Percentiles rank a stretch among this genome's conserved stretches.
These are phyloP conservation scores for Cucumis variabilis DNA, from an alignment of 331 rosid genomes.

Conservation along the genomic window DNA sequence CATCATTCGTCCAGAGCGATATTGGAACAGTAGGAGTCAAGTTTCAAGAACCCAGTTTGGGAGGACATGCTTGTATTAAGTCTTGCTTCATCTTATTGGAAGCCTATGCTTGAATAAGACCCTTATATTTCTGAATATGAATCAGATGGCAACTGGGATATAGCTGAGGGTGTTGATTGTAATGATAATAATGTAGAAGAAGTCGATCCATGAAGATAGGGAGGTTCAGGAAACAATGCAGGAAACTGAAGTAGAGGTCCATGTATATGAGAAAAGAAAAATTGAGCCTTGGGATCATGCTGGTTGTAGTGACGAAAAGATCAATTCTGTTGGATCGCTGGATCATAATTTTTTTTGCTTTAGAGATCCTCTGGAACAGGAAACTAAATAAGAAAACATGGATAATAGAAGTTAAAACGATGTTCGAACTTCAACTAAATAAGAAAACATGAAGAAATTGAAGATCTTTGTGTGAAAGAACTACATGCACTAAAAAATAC, in stretches of 20 bases:
- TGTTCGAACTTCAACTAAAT: conserved; percentile 33
- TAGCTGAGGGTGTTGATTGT: conserved; percentile 51
- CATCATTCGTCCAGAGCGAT: conserved; percentile 42
- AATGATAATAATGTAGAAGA: conserved; percentile 49
- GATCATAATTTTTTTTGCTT: conserved; percentile 40
- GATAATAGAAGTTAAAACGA: conserved; percentile 34
- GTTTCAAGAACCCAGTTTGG: conserved; percentile 45
- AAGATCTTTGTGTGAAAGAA: conserved; percentile 38
- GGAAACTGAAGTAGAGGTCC: conserved; percentile 46
- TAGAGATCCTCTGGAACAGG: conserved; percentile 40
- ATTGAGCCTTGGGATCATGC: conserved; percentile 40
- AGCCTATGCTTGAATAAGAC: conserved; percentile 33
- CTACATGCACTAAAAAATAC: conserved; percentile 44
- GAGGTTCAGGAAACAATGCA: conserved; percentile 69
- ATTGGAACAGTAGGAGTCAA: conserved; percentile 42
- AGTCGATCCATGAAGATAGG: conserved; percentile 76
- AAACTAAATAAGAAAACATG: conserved; percentile 27
- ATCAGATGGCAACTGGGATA: conserved; percentile 76
- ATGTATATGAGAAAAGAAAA: conserved; percentile 58
- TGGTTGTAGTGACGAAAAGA: conserved; percentile 16
- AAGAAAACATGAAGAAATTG: conserved; percentile 35
- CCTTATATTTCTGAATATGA: conserved; percentile 70
- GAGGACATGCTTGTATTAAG: conserved; percentile 25
- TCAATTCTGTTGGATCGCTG: too few species aligned
- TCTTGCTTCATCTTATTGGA: conserved; percentile 44